These are phyloP conservation scores for Apiospora marii DNA, from an alignment of 2,329 filamentous ascomycete species.

Conservation along the genomic window DNA sequence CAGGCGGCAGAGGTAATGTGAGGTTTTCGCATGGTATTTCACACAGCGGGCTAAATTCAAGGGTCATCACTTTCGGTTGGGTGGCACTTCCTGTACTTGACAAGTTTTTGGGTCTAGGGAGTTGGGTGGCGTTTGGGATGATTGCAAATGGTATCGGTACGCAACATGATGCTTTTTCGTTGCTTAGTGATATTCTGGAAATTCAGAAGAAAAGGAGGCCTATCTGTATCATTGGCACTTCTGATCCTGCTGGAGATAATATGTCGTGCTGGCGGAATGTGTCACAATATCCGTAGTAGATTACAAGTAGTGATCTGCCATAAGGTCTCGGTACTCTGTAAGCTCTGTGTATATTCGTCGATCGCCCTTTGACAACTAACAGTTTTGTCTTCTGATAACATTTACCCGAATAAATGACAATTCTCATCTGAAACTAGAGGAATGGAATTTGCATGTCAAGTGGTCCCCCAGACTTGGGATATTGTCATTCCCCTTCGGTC, in stretches of 20 bases:
- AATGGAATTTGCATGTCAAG: too few species aligned
- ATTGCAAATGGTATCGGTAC: background rate
- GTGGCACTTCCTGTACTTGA: conserved; percentile 15
- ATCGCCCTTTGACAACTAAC: background rate
- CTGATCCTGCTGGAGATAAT: background rate
- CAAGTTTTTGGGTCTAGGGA: background rate
- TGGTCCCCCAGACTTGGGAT: background rate
- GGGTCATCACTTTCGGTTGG: conserved; percentile 16
- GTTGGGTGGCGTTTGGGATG: conserved; percentile 8
- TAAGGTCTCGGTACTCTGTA: background rate
- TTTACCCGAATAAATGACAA: background rate
- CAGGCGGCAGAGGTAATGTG: background rate
- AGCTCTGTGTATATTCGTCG: background rate
- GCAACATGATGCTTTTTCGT: background rate
- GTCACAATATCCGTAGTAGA: background rate
- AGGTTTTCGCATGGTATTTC: background rate
- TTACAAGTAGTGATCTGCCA: background rate
- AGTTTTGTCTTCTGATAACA: background rate
- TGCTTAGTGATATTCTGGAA: conserved; percentile 12
- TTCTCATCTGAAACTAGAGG: background rate
- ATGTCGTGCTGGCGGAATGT: background rate
- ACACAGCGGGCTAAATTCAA: background rate
- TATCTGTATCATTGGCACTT: background rate
- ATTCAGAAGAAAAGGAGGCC: background rate
- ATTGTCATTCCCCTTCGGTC: background rate